Evolutionary conservation across 768 basidiomycete genomes (phyloP).

Genomic region (Suillus sp.): DNA sequence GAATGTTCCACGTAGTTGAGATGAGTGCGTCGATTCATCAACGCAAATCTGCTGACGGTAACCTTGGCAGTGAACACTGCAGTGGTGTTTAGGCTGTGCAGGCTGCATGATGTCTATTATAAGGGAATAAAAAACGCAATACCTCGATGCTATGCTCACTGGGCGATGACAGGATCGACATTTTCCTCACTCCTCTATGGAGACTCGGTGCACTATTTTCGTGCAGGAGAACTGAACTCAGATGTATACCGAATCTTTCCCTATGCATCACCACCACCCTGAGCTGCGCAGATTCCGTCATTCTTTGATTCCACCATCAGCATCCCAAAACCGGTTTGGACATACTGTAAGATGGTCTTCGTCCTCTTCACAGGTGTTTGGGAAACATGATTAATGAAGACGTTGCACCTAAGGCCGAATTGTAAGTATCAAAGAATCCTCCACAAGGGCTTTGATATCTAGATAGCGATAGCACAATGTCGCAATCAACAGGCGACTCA

Average conservation of each 20-base stretch:
- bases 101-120: constrained; percentile 62
- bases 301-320: constrained; percentile 49
- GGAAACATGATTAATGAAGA: constrained; percentile 73
- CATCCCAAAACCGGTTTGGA: constrained; percentile 68
- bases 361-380: constrained; percentile 67
- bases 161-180: constrained; percentile 52
- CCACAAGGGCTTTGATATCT: constrained; percentile 76
- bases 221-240: constrained; percentile 46
- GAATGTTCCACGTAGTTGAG: constrained; percentile 79
- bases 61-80: constrained; percentile 67
- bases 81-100: constrained; percentile 62
- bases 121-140: not conserved
- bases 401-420: constrained; percentile 59
- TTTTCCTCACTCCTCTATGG: constrained; percentile 38
- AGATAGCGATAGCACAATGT: constrained; percentile 3
- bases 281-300: constrained; percentile 39
- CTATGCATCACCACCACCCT: constrained; percentile 46
- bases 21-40: constrained; percentile 84
- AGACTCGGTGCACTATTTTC: constrained; percentile 13
- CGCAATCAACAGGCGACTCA: constrained; percentile 6
- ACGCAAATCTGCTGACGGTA: constrained; percentile 74
- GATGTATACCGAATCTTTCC: constrained; percentile 59
- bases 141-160: constrained; percentile 44
- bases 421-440: constrained; percentile 24
- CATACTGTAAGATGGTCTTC: constrained; percentile 65